Evolutionary conservation across 306 rosid genomes (phyloP).

Genomic region (Dryas octopetala): DNA sequence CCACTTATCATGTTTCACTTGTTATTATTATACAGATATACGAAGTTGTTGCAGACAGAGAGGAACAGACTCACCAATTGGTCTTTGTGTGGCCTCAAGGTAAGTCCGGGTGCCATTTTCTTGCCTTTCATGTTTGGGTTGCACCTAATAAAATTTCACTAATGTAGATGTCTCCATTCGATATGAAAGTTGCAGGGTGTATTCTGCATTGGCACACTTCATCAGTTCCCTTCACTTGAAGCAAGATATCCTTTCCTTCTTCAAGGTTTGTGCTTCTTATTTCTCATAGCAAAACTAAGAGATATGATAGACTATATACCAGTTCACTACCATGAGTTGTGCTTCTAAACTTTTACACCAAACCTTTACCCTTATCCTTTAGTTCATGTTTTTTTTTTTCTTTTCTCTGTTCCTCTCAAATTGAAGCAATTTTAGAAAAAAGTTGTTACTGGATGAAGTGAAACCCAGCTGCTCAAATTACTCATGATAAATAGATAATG

Average conservation of each 20-base stretch:
- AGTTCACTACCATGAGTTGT: neutral
- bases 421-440: neutral
- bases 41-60: conserved; percentile 45
- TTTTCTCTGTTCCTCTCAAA: neutral
- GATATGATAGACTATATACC: neutral
- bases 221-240: conserved; percentile 60
- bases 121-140: conserved; percentile 27
- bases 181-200: conserved; percentile 47
- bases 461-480: neutral
- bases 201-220: conserved; percentile 53
- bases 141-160: conserved; percentile 5
- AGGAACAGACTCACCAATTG: conserved; percentile 33
- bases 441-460: neutral
- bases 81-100: conserved; percentile 48
- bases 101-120: conserved; percentile 35
- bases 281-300: neutral
- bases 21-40: conserved; percentile 49
- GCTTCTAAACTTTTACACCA: neutral
- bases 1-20: conserved; percentile 31
- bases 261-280: conserved; percentile 34
- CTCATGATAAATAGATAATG: neutral
- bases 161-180: conserved; percentile 15
- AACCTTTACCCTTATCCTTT: neutral
- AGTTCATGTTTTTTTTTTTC: neutral
- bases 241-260: conserved; percentile 53